Base-by-base conservation (phyloP, 1,284 basidiomycete genomes). In the Trametes polyzona region DNA sequence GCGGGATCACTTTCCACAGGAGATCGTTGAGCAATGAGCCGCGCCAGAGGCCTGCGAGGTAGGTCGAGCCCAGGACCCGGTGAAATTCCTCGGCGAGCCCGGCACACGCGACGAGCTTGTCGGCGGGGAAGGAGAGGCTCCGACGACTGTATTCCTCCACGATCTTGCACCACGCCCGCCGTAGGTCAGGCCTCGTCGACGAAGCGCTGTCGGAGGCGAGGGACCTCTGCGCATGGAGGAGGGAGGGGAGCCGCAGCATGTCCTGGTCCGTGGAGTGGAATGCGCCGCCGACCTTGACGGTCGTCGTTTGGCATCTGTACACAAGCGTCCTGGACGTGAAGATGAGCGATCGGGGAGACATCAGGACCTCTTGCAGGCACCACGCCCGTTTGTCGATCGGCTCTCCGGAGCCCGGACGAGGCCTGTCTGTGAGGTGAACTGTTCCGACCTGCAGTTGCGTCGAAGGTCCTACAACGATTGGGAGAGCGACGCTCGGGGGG, bases 61-160 rank as follows among this genome's bases (percentile, higher is more conserved):
- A 62, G 23, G 57, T 57, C 16, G 48, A 36, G 23, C 47, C 33
- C 48, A 52, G 51, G 17, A 46, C 42, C 19, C 58, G 55, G 3
- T 47, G 35, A 57, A 59, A 62, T 11, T 44, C 43, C 44, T 59
- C 55, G 4, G 61, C 61, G 55, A 59, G 36, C 1, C 48, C 52
- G 17, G 57, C 57, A 46, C 57, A 55, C 43, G 57, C 57, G 32
- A 57, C 21, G 30, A 62, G 55, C 39, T 59, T 59, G 57, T 62
- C 57, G 3, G 24, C 49, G 16, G 61, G 52, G 30, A 47, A 47
- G 1, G 57, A 32, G 26, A 59, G 19, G 1, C 27, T 9, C 24
- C 58, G 57, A 4, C 44, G 55, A 4, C 52, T 57, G 52, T 63
- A 63, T 41, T 63, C 55, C 2, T 48, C 47, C 32, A 63, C 49